These are phyloP conservation scores for Boletus subluridellus DNA, from an alignment of 1,284 basidiomycete species.

Conservation along the genomic window DNA sequence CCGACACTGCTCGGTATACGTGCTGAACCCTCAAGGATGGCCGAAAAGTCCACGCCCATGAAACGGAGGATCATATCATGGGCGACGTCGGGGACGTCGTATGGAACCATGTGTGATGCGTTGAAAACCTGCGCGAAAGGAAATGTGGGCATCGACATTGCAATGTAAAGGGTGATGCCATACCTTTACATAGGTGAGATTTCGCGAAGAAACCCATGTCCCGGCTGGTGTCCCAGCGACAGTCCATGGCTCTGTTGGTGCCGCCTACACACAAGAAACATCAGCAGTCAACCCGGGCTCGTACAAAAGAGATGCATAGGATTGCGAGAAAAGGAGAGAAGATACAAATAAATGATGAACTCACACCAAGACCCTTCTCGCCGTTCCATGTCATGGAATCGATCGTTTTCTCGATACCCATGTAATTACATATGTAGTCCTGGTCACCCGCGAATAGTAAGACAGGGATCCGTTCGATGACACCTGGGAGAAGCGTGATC, in stretches of 20 bases:
- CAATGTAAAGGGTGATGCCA: not conserved
- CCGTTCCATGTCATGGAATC: slow-evolving; percentile 85
- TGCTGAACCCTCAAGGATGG: slow-evolving; percentile 72
- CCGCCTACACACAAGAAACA: slow-evolving; percentile 47
- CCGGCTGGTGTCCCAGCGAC: slow-evolving; percentile 80
- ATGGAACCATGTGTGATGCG: slow-evolving; percentile 93
- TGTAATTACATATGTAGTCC: slow-evolving; percentile 94
- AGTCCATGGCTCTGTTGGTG: slow-evolving; percentile 74
- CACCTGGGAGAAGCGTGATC: slow-evolving; percentile 72
- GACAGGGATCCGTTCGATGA: slow-evolving; percentile 80
- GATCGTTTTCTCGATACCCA: slow-evolving; percentile 86
- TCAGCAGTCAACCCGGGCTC: not conserved
- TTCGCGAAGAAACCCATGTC: slow-evolving; percentile 85
- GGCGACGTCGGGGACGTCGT: slow-evolving; percentile 81
- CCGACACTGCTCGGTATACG: slow-evolving; percentile 76
- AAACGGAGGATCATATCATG: slow-evolving; percentile 99
- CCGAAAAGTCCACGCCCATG: slow-evolving; percentile 84
- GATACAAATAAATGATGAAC: slow-evolving; percentile 30
- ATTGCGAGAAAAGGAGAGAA: slow-evolving; percentile 2
- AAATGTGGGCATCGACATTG: not conserved
- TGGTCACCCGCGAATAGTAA: slow-evolving; percentile 94
- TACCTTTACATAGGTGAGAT: slow-evolving; percentile 92
- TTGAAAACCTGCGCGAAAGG: slow-evolving; percentile 61
- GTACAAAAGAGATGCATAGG: not conserved
- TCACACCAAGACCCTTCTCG: slow-evolving; percentile 76